A percentile compares a stretch with the other conserved stretches of the same genome.
phyloP scores from a whole-genome alignment of 2,329 filamentous ascomycete species.

The Phyllosticta citrichinensis region DNA sequence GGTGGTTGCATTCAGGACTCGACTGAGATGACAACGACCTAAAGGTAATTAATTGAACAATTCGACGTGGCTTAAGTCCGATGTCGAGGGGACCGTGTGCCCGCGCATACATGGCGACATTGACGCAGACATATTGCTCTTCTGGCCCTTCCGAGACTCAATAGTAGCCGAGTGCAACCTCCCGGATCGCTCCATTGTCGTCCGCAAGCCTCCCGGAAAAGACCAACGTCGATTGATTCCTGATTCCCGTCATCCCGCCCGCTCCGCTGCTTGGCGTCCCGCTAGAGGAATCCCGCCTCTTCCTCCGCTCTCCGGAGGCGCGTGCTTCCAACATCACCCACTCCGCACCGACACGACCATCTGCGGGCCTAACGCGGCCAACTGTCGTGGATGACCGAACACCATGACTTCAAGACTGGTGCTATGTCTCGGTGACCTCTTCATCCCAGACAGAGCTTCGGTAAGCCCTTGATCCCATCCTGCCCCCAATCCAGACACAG shows the following conservation, averaged over 20 bases:
- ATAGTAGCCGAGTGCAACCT: neutral
- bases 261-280: neutral
- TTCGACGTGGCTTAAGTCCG: neutral
- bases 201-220: neutral
- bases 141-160: neutral
- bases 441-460: slow-evolving; percentile 33
- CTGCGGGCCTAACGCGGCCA: neutral
- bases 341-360: neutral
- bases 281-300: neutral
- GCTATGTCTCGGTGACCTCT: slow-evolving; percentile 32
- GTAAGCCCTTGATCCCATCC: slow-evolving; percentile 20
- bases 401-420: slow-evolving; percentile 34
- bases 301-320: slow-evolving; percentile 1
- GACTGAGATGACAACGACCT: neutral
- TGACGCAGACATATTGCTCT: neutral
- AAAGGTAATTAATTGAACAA: neutral
- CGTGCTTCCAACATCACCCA: neutral
- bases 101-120: neutral
- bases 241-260: neutral
- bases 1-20: neutral
- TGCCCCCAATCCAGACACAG: slow-evolving; percentile 18
- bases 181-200: neutral
- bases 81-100: neutral
- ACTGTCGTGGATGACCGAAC: slow-evolving; percentile 5
- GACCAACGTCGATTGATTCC: neutral